These are phyloP conservation scores for Ophiostoma piceae DNA, from an alignment of 2,329 filamentous ascomycete species.

Conservation along the genomic window DNA sequence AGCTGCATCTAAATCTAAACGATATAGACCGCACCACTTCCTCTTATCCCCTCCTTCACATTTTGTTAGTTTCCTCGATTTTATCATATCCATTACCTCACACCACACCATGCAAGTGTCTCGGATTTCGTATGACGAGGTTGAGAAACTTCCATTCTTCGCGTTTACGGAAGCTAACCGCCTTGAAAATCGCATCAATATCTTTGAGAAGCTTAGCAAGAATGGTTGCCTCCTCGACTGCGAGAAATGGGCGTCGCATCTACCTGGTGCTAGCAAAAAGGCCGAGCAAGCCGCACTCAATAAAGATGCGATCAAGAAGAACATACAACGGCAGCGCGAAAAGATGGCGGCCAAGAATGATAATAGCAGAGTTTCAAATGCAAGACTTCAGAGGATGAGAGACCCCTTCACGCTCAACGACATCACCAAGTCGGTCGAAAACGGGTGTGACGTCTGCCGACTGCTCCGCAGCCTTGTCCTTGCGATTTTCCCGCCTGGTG, in stretches of 20 bases:
- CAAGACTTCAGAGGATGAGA: neutral
- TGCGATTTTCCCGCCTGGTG: neutral
- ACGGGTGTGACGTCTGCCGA: neutral
- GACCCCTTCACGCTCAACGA: neutral
- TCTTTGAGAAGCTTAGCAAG: neutral
- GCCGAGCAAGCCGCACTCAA: neutral
- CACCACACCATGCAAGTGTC: neutral
- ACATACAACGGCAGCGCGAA: neutral
- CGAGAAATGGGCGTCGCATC: neutral
- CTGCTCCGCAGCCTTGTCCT: neutral
- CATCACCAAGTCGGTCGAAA: neutral
- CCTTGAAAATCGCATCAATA: neutral
- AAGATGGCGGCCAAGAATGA: neutral
- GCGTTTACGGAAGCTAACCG: neutral
- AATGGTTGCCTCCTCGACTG: slow-evolving; percentile 4
- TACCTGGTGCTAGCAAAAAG: neutral
- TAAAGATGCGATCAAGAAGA: neutral
- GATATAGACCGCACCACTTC: neutral
- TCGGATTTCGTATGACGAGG: neutral
- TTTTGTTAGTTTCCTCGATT: neutral
- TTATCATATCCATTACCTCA: neutral
- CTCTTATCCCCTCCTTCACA: neutral
- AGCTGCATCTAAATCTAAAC: neutral
- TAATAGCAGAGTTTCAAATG: neutral
- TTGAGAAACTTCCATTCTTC: neutral